Conservation (phyloP, 2,329 filamentous ascomycete genomes). For the Penicillium sp. region DNA sequence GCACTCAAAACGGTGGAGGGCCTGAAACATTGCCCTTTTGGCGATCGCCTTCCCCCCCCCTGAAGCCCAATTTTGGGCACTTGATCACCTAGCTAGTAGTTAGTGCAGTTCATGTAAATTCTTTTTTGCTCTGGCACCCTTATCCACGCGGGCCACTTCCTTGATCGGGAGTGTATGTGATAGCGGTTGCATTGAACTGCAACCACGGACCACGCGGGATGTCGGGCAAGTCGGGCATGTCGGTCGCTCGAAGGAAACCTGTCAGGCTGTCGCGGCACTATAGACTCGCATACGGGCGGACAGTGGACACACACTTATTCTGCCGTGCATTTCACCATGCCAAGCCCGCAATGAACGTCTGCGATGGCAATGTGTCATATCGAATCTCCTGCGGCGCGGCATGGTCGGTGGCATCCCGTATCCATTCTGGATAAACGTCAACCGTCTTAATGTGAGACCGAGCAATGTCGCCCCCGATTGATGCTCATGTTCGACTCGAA, state of each 20-base stretch:
- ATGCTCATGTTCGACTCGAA: not conserved
- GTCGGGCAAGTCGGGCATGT: not conserved
- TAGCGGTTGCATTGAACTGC: constrained; percentile 9
- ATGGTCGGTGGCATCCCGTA: not conserved
- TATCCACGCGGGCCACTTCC: not conserved
- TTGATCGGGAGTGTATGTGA: constrained; percentile 3
- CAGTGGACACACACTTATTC: not conserved
- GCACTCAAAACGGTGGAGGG: not conserved
- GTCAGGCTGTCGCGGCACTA: not conserved
- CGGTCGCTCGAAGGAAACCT: not conserved
- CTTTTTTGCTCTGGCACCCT: not conserved
- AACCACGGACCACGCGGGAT: constrained; percentile 8
- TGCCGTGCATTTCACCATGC: not conserved
- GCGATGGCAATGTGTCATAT: constrained; percentile 5
- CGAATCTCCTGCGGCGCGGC: not conserved
- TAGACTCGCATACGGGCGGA: not conserved
- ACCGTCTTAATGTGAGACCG: not conserved
- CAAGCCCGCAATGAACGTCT: constrained; percentile 3
- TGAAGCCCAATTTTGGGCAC: not conserved
- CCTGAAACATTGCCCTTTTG: not conserved
- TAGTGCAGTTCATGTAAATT: not conserved
- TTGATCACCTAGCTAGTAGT: not conserved
- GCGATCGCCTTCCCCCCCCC: not conserved
- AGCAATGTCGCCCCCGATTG: not conserved
- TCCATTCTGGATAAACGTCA: not conserved